Conservation (phyloP, 495 filamentous ascomycete species). For the Copromyces sp. region DNA sequence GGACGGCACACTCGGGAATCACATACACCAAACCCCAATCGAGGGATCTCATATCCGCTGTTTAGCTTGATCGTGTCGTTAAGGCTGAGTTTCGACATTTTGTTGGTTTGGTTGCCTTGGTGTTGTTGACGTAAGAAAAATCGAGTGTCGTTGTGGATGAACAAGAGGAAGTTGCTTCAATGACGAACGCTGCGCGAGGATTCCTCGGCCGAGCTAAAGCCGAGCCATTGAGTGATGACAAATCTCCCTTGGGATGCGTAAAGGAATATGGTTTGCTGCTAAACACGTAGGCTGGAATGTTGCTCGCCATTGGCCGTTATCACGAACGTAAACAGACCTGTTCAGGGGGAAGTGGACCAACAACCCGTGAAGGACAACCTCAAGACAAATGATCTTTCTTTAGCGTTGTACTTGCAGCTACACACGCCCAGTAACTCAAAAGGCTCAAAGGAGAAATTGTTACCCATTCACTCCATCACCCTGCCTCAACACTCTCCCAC, state of each 20-base stretch:
- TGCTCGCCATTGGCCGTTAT: neutral
- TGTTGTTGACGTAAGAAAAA: neutral
- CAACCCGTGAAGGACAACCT: neutral
- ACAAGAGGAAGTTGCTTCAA: neutral
- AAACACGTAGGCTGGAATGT: neutral
- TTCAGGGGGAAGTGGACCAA: neutral
- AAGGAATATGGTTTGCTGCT: neutral
- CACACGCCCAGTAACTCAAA: neutral
- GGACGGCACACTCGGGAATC: neutral
- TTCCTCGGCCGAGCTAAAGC: neutral
- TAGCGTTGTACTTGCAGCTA: neutral
- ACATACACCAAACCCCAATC: constrained; percentile 63
- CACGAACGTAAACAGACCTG: neutral
- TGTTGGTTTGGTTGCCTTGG: constrained; percentile 8
- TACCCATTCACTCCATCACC: neutral
- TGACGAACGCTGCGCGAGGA: neutral
- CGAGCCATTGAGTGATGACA: neutral
- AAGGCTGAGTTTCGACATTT: constrained; percentile 50
- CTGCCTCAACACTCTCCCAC: neutral
- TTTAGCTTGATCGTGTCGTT: constrained; percentile 57
- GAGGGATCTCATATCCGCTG: constrained; percentile 69
- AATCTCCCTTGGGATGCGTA: neutral
- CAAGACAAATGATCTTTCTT: neutral
- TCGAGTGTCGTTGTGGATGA: neutral
- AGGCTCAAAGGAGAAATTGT: neutral